These are phyloP conservation scores for Aspergillus viridinutans DNA, from an alignment of 2,329 filamentous ascomycete species.

Conservation along the genomic window DNA sequence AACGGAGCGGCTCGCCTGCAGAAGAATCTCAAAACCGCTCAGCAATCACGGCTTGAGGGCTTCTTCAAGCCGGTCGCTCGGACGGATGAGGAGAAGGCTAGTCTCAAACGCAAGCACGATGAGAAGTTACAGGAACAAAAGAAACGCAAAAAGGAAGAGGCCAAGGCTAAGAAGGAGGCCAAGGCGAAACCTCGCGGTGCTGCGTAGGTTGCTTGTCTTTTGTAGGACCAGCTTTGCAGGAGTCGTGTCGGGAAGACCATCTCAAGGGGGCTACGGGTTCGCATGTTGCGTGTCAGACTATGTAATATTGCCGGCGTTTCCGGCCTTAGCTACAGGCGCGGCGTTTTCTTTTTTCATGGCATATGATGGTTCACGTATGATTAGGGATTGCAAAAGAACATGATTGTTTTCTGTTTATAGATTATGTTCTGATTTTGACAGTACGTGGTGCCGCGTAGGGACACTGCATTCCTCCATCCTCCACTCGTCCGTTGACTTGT, in stretches of 20 bases:
- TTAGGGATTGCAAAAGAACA: neutral
- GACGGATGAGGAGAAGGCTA: constrained; percentile 79
- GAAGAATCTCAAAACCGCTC: constrained; percentile 86
- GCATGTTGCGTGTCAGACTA: neutral
- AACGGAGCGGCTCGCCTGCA: constrained; percentile 70
- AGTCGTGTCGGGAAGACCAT: neutral
- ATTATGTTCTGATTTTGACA: too few relatives aligned
- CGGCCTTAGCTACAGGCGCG: neutral
- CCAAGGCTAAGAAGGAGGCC: constrained; percentile 88
- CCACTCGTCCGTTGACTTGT: neutral
- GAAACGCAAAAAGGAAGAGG: constrained; percentile 91
- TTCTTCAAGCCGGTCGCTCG: constrained; percentile 95
- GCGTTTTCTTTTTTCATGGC: neutral
- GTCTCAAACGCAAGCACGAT: constrained; percentile 86
- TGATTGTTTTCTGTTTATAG: neutral
- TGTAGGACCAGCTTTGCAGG: neutral
- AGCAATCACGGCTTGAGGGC: constrained; percentile 87
- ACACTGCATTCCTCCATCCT: neutral
- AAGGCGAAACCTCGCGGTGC: constrained; percentile 80
- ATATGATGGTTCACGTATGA: neutral
- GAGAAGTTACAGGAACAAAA: constrained; percentile 88
- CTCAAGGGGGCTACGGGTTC: neutral
- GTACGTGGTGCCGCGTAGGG: too few relatives aligned
- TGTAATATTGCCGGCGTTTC: neutral
- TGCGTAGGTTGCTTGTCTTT: constrained; percentile 27